These are phyloP conservation scores for Peronospora destructor DNA, from an alignment of 352 stramenopile genomes.

Conservation along the genomic window DNA sequence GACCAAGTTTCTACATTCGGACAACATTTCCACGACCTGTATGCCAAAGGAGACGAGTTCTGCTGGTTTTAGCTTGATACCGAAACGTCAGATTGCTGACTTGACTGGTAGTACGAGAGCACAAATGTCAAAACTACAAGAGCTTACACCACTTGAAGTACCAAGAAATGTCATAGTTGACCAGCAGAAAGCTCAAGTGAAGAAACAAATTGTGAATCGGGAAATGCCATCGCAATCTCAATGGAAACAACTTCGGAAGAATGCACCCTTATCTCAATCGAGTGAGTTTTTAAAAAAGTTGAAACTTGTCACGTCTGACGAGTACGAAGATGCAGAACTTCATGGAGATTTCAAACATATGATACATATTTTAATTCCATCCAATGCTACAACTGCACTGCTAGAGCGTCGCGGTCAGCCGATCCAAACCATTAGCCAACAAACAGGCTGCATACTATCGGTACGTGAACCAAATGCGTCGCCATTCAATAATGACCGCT, in stretches of 20 bases:
- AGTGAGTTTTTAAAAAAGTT: constrained; percentile 12
- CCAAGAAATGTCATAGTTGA: constrained; percentile 7
- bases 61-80: constrained; percentile 15
- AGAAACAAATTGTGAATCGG: constrained; percentile 4
- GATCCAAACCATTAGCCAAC: constrained; percentile 44
- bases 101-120: constrained; percentile 8
- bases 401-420: constrained; percentile 42
- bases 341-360: constrained; percentile 49
- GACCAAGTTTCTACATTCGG: not conserved
- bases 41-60: not conserved
- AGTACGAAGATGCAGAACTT: constrained; percentile 54
- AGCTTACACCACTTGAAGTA: constrained; percentile 14
- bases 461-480: constrained; percentile 38
- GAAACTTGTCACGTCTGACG: constrained; percentile 23
- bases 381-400: constrained; percentile 40
- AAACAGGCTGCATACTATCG: constrained; percentile 46
- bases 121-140: constrained; percentile 7
- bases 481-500: constrained; percentile 42
- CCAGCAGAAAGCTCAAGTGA: constrained; percentile 1
- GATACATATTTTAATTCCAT: constrained; percentile 61
- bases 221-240: constrained; percentile 6
- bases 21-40: constrained; percentile 3
- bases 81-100: constrained; percentile 8
- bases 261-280: constrained; percentile 2
- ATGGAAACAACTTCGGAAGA: constrained; percentile 6